Percentiles rank a stretch among this genome's conserved stretches.
Evolutionary conservation across 768 basidiomycete species (phyloP).

Genomic region (Lentinula raphanica): DNA sequence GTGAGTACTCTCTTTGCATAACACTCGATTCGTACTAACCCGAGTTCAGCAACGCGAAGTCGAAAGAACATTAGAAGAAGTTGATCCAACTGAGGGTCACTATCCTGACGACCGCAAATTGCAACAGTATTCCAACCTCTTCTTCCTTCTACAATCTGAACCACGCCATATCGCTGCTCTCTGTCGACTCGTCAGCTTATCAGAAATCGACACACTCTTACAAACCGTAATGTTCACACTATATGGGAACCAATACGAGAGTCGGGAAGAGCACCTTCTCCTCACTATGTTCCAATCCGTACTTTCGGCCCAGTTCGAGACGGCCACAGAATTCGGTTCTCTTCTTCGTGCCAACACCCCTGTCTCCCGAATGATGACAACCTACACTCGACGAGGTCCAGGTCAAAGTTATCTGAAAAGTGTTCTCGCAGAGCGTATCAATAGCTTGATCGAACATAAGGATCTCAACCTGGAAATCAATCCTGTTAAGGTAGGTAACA

Average conservation of each 20-base stretch:
- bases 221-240: constrained; percentile 99
- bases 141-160: constrained; percentile 97
- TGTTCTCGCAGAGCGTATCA: constrained; percentile 95
- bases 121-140: constrained; percentile 96
- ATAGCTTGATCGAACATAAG: constrained; percentile 98
- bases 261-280: constrained; percentile 94
- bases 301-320: constrained; percentile 97
- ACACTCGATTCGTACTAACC: constrained; percentile 1
- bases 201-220: constrained; percentile 97
- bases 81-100: constrained; percentile 86
- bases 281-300: constrained; percentile 99
- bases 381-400: constrained; percentile 96
- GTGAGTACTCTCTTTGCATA: constrained; percentile 36
- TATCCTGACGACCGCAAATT: constrained; percentile 92
- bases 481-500: constrained; percentile 76
- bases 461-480: constrained; percentile 99
- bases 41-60: constrained; percentile 82
- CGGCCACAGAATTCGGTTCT: constrained; percentile 98
- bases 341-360: constrained; percentile 97
- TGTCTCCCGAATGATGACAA: constrained; percentile 99
- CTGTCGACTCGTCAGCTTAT: constrained; percentile 91
- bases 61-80: constrained; percentile 91
- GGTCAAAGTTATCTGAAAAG: constrained; percentile 98
- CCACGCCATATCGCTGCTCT: constrained; percentile 95
- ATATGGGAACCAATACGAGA: constrained; percentile 99